A percentile compares a stretch with the other conserved stretches of the same genome.
phyloP scores from a whole-genome alignment of 495 filamentous ascomycete genomes.

The Terfezia claveryi region DNA sequence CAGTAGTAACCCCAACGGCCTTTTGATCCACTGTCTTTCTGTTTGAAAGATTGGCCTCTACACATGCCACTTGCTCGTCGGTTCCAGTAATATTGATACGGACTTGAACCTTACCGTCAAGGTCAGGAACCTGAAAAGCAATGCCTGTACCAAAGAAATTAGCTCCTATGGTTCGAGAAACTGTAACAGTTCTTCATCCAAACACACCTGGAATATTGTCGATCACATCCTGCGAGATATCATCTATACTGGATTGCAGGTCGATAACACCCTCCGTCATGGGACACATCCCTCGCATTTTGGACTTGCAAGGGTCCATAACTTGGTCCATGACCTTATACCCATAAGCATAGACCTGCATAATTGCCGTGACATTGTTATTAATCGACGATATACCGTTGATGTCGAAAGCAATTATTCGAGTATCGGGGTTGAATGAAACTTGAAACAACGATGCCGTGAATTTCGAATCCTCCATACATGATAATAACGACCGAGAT shows the following conservation, averaged over 20 bases:
- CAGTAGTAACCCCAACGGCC: conserved; percentile 72
- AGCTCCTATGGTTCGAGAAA: background rate
- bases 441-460: conserved; percentile 68
- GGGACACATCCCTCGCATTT: conserved; percentile 60
- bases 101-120: conserved; percentile 71
- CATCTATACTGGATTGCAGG: conserved; percentile 40
- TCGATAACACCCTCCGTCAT: conserved; percentile 75
- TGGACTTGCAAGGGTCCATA: conserved; percentile 53
- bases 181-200: background rate
- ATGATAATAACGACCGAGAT: conserved; percentile 57
- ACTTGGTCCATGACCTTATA: conserved; percentile 39
- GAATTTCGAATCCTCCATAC: conserved; percentile 57
- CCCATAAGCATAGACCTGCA: conserved; percentile 65
- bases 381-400: conserved; percentile 65
- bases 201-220: conserved; percentile 43
- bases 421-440: conserved; percentile 54
- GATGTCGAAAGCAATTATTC: conserved; percentile 49
- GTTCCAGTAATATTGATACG: conserved; percentile 47
- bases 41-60: conserved; percentile 77
- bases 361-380: conserved; percentile 60
- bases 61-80: conserved; percentile 49
- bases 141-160: conserved; percentile 30
- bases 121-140: conserved; percentile 73
- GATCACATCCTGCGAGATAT: conserved; percentile 33
- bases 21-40: conserved; percentile 80